Percentiles rank a stretch among this genome's conserved stretches.
Conservation (phyloP, 2,329 filamentous ascomycete species). For the Colletotrichum liaoningense region DNA sequence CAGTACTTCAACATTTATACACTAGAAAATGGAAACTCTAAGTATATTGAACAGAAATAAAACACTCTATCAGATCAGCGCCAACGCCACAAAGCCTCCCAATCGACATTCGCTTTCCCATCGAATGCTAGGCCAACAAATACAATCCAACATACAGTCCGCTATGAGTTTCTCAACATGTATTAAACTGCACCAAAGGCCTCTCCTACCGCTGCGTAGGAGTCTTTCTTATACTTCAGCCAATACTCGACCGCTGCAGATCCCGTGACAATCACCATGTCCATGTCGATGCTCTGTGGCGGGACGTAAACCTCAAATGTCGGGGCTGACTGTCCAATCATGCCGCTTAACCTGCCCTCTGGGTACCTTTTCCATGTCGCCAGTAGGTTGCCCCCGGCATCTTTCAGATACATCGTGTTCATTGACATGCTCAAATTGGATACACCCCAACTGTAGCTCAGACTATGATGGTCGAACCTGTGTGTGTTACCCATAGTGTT, state of each 20-base stretch:
- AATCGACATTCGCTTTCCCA: no score
- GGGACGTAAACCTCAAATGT: conserved; percentile 30
- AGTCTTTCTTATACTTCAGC: conserved; percentile 13
- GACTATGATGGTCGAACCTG: conserved; percentile 5
- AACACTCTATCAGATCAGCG: no score
- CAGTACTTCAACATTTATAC: no score
- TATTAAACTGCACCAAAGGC: background rate
- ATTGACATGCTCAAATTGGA: conserved; percentile 9
- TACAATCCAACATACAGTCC: no score
- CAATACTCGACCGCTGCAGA: conserved; percentile 18
- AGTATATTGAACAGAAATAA: no score
- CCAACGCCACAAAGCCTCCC: no score
- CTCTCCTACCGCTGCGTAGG: background rate
- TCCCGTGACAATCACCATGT: conserved; percentile 29
- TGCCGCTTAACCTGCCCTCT: conserved; percentile 2
- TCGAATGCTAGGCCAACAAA: background rate
- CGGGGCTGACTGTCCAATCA: background rate
- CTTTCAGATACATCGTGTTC: conserved; percentile 10
- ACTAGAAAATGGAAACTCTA: no score
- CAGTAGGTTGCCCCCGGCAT: conserved; percentile 10
- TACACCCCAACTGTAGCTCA: conserved; percentile 16
- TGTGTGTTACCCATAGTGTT: conserved; percentile 7
- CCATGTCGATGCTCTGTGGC: conserved; percentile 29
- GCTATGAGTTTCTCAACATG: no score
- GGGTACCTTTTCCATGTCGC: conserved; percentile 15